Base-by-base conservation (phyloP, 2,329 filamentous ascomycete species). In the Colletotrichum sp. region DNA sequence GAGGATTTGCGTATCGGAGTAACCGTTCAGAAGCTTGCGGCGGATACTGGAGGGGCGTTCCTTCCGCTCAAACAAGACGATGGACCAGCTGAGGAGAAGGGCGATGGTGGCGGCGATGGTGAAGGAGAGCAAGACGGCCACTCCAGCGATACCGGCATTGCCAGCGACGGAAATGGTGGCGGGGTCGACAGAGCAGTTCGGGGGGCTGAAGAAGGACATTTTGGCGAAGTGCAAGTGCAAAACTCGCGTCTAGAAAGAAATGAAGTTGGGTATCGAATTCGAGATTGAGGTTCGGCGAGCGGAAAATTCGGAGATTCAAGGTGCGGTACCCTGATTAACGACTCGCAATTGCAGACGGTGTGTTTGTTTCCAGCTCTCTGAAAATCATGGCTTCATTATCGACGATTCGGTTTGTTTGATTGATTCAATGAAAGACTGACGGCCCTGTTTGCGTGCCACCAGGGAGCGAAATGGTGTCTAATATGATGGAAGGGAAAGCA, bases 1-100 rank as follows among this genome's bases (percentile, higher is more conserved):
- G 71, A 94, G 85, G 82, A 94, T 92, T 82, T 94, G 92, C 81
- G 94, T 92, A 83, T 94, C 92, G 22, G 90, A 92, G 84, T 93
- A 92, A 77, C 90, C 89, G 80, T 90, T 90, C 65, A 94, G 89
- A 4, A 94, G 86, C 81, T 93, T 93, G 68, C 92, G 91, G 24
- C 88, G 86, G 67, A 94, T 89, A 59, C 87, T 86, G 24, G 89
- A 89, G 13, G 86, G 85, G 69, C 85, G 86, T 72, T 84, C 85
- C 34, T 86, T 84, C 24, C 87, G 81, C 76, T 92, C 90, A 72
- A 89, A 87, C 69, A 93, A 81, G 73, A 94, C 87, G 74, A 94
- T 90, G 73, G 87, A 88, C 48, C 87, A 85, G 76, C 88, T 89
- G 74, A 93, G 84, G 71, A 88, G 74, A 72, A 93, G 85, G 34